Evolutionary conservation across 768 basidiomycete genomes (phyloP).

Genomic region (Lentinula edodes): DNA sequence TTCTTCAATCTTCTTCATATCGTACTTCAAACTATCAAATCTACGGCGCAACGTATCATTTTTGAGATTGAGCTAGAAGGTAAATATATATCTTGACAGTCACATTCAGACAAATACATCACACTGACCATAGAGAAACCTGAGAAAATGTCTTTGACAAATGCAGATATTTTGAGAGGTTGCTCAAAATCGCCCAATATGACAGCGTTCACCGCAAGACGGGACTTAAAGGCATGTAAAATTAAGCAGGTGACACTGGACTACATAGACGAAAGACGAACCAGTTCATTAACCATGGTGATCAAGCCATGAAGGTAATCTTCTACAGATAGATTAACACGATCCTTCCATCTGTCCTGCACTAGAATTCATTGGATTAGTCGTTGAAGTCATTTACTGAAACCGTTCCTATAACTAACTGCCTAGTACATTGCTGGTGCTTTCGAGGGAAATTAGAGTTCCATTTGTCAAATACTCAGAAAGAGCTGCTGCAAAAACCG

Average conservation of each 20-base stretch:
- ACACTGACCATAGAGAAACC: constrained; percentile 72
- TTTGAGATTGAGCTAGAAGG: constrained; percentile 67
- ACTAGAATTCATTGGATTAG: constrained; percentile 34
- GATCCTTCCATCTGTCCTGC: constrained; percentile 62
- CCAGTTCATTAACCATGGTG: constrained; percentile 74
- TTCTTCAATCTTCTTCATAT: constrained; percentile 87
- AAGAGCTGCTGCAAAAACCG: constrained; percentile 61
- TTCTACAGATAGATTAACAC: constrained; percentile 59
- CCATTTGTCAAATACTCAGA: constrained; percentile 59
- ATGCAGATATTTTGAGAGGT: constrained; percentile 69
- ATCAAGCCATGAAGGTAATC: constrained; percentile 83
- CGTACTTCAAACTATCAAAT: constrained; percentile 81
- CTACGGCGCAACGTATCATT: constrained; percentile 71
- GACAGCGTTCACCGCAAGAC: constrained; percentile 77
- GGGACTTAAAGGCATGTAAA: constrained; percentile 44
- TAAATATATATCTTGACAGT: neutral
- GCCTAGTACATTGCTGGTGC: constrained; percentile 52
- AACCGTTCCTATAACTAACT: constrained; percentile 37
- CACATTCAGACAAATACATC: neutral
- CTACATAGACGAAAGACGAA: constrained; percentile 23
- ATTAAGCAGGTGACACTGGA: neutral
- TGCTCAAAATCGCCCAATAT: constrained; percentile 78
- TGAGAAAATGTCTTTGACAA: constrained; percentile 78
- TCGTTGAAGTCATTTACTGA: neutral
- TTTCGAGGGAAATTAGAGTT: constrained; percentile 50